Conservation (phyloP, 148 eudicot genomes). For the Camellia lanceoleosa region DNA sequence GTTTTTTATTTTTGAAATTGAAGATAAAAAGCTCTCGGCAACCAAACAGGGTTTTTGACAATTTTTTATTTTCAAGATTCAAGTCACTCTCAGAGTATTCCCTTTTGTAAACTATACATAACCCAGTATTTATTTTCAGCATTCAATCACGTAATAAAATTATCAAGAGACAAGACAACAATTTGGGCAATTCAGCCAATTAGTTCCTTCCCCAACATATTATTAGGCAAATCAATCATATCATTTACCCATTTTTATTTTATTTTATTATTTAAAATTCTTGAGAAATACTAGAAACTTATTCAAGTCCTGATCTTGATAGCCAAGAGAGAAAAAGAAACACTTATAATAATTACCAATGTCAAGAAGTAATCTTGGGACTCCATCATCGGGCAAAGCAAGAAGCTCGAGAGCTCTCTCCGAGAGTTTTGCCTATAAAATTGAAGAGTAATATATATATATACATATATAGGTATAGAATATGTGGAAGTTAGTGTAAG, state of each 20-base stretch:
- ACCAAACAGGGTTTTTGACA: no score
- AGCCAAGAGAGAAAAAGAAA: not conserved
- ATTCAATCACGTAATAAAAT: no score
- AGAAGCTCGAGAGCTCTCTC: conserved; percentile 94
- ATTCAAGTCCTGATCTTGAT: not conserved
- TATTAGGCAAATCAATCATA: not conserved
- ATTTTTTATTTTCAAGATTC: no score
- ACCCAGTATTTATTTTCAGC: not conserved
- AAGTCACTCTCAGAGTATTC: no score
- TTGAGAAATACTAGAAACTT: not conserved
- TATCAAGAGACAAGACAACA: no score
- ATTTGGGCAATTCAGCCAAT: not conserved
- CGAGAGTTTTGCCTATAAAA: conserved; percentile 61
- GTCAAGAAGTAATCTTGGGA: conserved; percentile 84
- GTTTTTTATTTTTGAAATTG: no score
- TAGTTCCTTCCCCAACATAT: not conserved
- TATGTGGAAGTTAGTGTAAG: not conserved
- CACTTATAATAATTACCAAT: conserved; percentile 45
- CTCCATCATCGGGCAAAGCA: conserved; percentile 79
- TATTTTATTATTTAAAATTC: not conserved
- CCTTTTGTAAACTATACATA: not conserved
- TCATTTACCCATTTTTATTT: not conserved
- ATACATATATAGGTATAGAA: not conserved
- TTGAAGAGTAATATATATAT: not conserved
- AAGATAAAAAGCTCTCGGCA: no score